A percentile compares a stretch with the other conserved stretches of the same genome.
Evolutionary conservation across 331 rosid species (phyloP).

Genomic region (Ulmus americana): DNA sequence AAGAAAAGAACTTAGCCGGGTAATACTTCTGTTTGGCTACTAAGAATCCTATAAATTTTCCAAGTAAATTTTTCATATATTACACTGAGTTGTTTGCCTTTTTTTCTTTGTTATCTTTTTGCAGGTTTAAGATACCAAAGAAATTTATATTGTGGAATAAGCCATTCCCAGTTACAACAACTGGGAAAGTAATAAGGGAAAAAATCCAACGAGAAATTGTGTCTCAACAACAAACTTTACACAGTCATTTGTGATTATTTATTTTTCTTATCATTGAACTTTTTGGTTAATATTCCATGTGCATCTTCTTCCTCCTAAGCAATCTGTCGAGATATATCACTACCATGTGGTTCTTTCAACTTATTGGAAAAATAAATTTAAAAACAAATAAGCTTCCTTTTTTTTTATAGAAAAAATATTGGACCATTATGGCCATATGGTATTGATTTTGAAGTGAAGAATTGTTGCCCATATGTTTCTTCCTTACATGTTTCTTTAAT

Average conservation of each 20-base stretch:
- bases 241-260: slow-evolving; percentile 49
- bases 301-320: background rate
- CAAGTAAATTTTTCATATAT: background rate
- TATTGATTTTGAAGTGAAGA: no score
- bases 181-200: slow-evolving; percentile 66
- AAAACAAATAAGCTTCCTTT: no score
- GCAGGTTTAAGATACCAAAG: slow-evolving; percentile 84
- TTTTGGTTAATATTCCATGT: background rate
- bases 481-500: no score
- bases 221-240: slow-evolving; percentile 34
- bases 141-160: slow-evolving; percentile 44
- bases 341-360: no score
- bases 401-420: no score
- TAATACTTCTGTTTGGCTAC: slow-evolving; percentile 10
- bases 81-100: background rate
- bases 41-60: background rate
- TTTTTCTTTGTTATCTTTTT: slow-evolving; percentile 14
- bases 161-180: slow-evolving; percentile 70
- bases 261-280: background rate
- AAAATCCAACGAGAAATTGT: slow-evolving; percentile 41
- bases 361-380: no score
- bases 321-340: background rate
- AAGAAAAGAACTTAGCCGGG: slow-evolving; percentile 55
- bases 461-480: no score
- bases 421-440: no score